phyloP scores from a whole-genome alignment of 75 land plant genomes.

The Selaginella tamariscina region DNA sequence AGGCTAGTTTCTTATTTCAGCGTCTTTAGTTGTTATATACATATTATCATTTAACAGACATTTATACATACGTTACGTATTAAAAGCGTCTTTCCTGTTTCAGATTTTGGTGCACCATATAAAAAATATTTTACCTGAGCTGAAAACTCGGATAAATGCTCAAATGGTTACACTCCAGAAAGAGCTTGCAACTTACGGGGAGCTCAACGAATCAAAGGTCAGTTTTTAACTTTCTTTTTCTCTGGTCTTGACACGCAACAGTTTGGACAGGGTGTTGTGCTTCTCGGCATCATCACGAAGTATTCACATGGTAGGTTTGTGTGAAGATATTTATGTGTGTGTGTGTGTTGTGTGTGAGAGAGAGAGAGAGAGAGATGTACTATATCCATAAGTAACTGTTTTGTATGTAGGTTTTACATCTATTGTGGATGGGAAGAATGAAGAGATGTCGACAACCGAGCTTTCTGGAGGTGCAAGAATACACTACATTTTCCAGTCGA shows the following conservation, averaged over 20 bases:
- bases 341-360: too few relatives aligned
- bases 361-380: too few relatives aligned
- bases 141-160: conserved; percentile 67
- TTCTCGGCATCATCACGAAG: conserved; percentile 74
- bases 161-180: conserved; percentile 62
- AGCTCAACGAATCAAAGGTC: conserved; percentile 76
- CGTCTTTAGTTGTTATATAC: too few relatives aligned
- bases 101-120: conserved; percentile 93
- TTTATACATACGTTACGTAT: neutral
- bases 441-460: conserved; percentile 82
- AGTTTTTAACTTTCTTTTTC: conserved; percentile 10
- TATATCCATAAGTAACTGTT: neutral
- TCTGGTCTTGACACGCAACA: conserved; percentile 18
- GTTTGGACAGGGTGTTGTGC: conserved; percentile 79
- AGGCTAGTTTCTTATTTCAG: too few relatives aligned
- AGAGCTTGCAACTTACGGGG: conserved; percentile 80
- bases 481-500: conserved; percentile 84
- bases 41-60: too few relatives aligned
- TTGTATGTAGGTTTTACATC: conserved; percentile 51
- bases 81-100: neutral
- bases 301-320: conserved; percentile 54
- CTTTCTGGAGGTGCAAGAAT: conserved; percentile 93
- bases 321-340: neutral
- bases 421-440: conserved; percentile 84
- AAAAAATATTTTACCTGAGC: conserved; percentile 59